Evolutionary conservation across 441 rosid species (phyloP).

Genomic region (Theobroma grandiflorum): DNA sequence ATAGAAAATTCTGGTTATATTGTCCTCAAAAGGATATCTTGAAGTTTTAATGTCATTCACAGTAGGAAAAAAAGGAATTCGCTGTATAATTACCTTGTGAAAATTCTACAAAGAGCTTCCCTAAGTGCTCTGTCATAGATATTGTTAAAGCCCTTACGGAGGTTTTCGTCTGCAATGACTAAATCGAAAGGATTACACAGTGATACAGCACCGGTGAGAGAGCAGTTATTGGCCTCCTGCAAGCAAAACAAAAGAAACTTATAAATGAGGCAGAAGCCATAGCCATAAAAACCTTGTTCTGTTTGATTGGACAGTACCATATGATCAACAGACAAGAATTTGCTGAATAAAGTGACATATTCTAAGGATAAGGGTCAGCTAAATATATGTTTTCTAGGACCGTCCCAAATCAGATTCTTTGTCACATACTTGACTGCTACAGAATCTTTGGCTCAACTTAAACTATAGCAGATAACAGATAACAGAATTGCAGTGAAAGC

Average conservation of each 20-base stretch:
- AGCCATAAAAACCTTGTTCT: neutral
- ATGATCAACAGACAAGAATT: neutral
- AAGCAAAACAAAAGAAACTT: constrained; percentile 20
- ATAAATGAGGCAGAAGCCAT: neutral
- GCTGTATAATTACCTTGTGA: constrained; percentile 55
- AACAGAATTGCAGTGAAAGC: too few species aligned
- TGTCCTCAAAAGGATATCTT: constrained; percentile 15
- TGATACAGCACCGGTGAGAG: constrained; percentile 79
- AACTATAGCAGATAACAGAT: too few species aligned
- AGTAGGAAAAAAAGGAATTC: constrained; percentile 15
- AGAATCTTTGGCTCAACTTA: too few species aligned
- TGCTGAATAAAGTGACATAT: neutral
- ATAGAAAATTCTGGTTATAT: constrained; percentile 27
- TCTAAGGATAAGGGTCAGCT: too few species aligned
- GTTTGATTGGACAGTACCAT: neutral
- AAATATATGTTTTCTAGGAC: too few species aligned
- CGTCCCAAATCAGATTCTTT: too few species aligned
- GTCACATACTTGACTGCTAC: too few species aligned
- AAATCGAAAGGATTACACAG: constrained; percentile 91
- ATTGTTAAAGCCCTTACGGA: constrained; percentile 87
- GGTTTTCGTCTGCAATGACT: constrained; percentile 88
- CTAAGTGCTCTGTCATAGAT: constrained; percentile 81
- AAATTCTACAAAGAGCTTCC: constrained; percentile 62
- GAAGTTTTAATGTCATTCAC: neutral
- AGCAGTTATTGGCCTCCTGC: constrained; percentile 71